Base-by-base conservation (phyloP, 2,329 filamentous ascomycete species). In the Cladorrhinum sp. region DNA sequence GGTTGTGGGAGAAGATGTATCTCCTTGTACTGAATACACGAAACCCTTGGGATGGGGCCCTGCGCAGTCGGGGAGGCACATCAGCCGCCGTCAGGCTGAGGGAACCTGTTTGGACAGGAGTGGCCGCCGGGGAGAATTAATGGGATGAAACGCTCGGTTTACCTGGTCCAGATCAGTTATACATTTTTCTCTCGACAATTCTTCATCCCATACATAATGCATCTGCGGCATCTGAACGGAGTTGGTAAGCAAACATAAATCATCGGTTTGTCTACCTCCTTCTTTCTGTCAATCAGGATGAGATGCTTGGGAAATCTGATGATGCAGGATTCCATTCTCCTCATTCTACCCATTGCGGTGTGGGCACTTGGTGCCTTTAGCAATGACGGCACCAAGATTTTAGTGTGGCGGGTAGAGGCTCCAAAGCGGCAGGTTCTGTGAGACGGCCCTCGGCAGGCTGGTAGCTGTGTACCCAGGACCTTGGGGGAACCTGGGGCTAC, bases 11-110 rank as follows among this genome's bases (percentile, higher is more conserved):
- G 18, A 18, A 23, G 12, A 24, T 12, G 64, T 64, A 62, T 58
- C 52, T 22, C 32, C 27, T 55, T 49, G 67, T 69, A 68, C 52
- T 55, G 3, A 51, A 38, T 66, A 67, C 63, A 58, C 54, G 23
- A 50, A 56, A 51, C 61, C 58, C 56, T 57, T 58, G 54, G 55
- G 55, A 55, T 52, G 50, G 41, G 50, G 56, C 53, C 60, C 55
- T 58, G 49, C 29, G 50, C 16, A 45, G n/a, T 45, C 41, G 50
- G 57, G 57, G 57, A 29, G 51, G 57, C 53, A 56, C 53, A 56
- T 56, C 53, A 56, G 53, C 53, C 50, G 29, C 56, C 50, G 50
- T 48, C 57, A 36, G 36, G 57, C 23, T 59, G 38, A 56, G 53
- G 38, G 57, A 49, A 54, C 50, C 50, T 53, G 50, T 59, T 55